phyloP scores from a whole-genome alignment of 352 stramenopile genomes.

The Pythium periplocum region DNA sequence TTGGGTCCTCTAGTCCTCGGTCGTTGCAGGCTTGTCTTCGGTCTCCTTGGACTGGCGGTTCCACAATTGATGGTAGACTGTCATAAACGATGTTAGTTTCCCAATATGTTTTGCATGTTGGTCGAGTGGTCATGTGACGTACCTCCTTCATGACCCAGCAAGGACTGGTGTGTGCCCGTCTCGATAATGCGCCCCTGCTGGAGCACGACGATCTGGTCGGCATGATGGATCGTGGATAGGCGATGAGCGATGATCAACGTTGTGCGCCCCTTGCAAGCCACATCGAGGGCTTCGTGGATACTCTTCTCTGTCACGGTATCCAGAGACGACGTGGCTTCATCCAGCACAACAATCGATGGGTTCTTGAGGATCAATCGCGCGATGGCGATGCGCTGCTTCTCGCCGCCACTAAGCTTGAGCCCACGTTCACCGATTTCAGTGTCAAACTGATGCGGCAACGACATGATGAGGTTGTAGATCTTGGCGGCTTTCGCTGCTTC shows the following conservation, averaged over 20 bases:
- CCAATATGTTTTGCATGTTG: too few species aligned
- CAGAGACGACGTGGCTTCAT: conserved; percentile 76
- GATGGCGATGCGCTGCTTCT: conserved; percentile 84
- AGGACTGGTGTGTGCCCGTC: conserved; percentile 32
- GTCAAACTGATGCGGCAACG: conserved; percentile 88
- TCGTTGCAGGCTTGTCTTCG: neutral
- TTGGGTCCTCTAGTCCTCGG: neutral
- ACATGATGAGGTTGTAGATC: conserved; percentile 92
- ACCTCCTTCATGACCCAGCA: conserved; percentile 41
- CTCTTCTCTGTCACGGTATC: conserved; percentile 70
- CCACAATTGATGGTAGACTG: conserved; percentile 17
- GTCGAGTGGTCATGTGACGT: neutral
- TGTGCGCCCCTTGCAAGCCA: conserved; percentile 47
- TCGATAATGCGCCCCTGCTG: conserved; percentile 50
- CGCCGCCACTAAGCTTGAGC: conserved; percentile 70
- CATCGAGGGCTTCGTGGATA: conserved; percentile 56
- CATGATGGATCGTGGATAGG: conserved; percentile 72
- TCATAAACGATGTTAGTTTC: neutral
- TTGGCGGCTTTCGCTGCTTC: conserved; percentile 89
- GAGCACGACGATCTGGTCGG: conserved; percentile 64
- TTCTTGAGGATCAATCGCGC: conserved; percentile 77
- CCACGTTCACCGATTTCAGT: conserved; percentile 81
- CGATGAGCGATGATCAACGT: conserved; percentile 79
- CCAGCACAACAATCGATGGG: conserved; percentile 64
- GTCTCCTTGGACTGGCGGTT: conserved; percentile 16